These are phyloP conservation scores for Sambucus nigra DNA, from an alignment of 129 eudicot species.

Conservation along the genomic window DNA sequence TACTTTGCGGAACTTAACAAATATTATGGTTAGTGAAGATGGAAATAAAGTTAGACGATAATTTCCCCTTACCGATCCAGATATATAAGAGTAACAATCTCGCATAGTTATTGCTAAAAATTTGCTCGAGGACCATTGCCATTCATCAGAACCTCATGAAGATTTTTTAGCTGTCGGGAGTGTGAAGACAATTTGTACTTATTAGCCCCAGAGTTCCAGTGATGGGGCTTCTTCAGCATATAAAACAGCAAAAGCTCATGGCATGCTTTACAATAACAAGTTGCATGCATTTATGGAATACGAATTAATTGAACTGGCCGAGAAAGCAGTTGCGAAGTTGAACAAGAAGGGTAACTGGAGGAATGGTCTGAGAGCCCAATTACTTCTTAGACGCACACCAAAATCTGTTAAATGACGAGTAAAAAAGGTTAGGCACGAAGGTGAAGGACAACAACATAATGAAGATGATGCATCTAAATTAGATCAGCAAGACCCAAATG, in stretches of 20 bases:
- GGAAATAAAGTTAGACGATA: slow-evolving; percentile 74
- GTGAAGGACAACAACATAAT: slow-evolving; percentile 30
- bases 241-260: slow-evolving; percentile 58
- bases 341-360: slow-evolving; percentile 83
- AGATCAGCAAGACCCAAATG: slow-evolving; percentile 43
- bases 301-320: slow-evolving; percentile 73
- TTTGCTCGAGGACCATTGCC: slow-evolving; percentile 86
- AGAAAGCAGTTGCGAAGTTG: slow-evolving; percentile 82
- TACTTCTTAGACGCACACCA: slow-evolving; percentile 43
- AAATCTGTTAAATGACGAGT: slow-evolving; percentile 59
- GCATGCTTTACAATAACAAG: slow-evolving; percentile 57
- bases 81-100: slow-evolving; percentile 83
- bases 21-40: slow-evolving; percentile 88
- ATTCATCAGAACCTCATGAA: slow-evolving; percentile 95
- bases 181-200: slow-evolving; percentile 90
- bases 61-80: slow-evolving; percentile 56
- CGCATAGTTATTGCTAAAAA: slow-evolving; percentile 92
- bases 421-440: slow-evolving; percentile 61
- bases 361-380: slow-evolving; percentile 81
- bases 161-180: slow-evolving; percentile 86
- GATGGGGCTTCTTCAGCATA: slow-evolving; percentile 59
- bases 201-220: slow-evolving; percentile 75
- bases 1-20: slow-evolving; percentile 59
- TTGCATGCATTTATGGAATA: slow-evolving; percentile 97
- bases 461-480: slow-evolving; percentile 50